A percentile compares a stretch with the other conserved stretches of the same genome.
Evolutionary conservation across 139 green algal genomes (phyloP).

Genomic region (Diplosphaera chodatii): DNA sequence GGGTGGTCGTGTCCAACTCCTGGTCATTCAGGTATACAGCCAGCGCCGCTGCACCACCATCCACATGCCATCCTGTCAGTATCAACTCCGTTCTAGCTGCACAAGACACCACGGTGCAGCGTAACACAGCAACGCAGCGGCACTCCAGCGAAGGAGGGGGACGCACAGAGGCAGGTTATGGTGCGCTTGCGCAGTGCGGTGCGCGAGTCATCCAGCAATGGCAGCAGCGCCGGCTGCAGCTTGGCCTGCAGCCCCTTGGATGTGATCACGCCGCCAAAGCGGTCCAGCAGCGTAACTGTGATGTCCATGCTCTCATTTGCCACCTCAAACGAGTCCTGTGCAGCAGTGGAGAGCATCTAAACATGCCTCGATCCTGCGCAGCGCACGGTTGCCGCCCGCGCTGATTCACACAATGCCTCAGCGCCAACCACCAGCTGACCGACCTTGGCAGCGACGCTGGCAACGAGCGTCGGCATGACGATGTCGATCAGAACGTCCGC

Average conservation of each 20-base stretch:
- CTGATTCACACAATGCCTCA: no score
- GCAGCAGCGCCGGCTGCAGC: constrained; percentile 56
- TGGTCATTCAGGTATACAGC: constrained; percentile 48
- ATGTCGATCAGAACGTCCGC: constrained; percentile 6
- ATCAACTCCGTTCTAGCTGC: no score
- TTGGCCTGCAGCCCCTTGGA: constrained; percentile 28
- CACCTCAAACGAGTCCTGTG: constrained; percentile 27
- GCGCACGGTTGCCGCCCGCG: no score
- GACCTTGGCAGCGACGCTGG: constrained; percentile 6
- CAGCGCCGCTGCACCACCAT: constrained; percentile 49
- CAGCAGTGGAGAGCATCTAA: not conserved
- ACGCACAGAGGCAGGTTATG: constrained; percentile 32
- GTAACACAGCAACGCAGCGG: no score
- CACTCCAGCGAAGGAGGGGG: no score
- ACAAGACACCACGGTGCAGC: no score
- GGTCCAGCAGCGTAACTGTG: constrained; percentile 49
- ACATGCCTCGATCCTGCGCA: no score
- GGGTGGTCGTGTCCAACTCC: constrained; percentile 38
- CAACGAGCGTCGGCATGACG: constrained; percentile 21
- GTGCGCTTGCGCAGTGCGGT: constrained; percentile 65
- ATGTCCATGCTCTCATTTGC: constrained; percentile 66
- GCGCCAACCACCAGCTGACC: no score
- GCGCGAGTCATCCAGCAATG: constrained; percentile 51
- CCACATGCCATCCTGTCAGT: no score
- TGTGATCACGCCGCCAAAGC: constrained; percentile 56